Evolutionary conservation across 2,329 filamentous ascomycete species (phyloP), one percentile per base, ranked within the genome.

Genomic region (Xylariales sp.): DNA sequence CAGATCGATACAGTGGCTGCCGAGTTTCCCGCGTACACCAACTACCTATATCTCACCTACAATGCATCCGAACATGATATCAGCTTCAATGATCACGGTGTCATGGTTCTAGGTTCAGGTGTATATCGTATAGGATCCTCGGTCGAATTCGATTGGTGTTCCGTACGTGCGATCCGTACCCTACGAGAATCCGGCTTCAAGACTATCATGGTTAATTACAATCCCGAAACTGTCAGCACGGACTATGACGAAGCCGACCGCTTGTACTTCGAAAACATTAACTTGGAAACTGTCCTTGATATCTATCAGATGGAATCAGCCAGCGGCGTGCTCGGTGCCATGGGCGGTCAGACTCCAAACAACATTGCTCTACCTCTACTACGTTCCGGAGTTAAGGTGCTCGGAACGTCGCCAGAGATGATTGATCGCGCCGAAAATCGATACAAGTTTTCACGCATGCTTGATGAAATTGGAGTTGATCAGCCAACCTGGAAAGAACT

Each of bases 101-200:
- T 97, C 69, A 97, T 98, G 94, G 95, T 99, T 8, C 86, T 98
- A 36, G 95, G 95, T 14, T 97, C 94, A 39, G 95, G 95, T 80
- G 94, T 97, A 9, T 98, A 98, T 85, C 90, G 96, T 69, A 99
- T 99, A 72, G 96, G 96, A 72, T 97, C 94, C 0, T 97, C 95
- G 0, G 96, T 99, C 67, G 96, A 99, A 79, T 99, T 99, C 80
- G 96, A 99, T 81, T 99, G 96, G 96, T 98, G 96, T 80, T 97
- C 96, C 4, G 96, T 99, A 34, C 87, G 95, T 68, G 93, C 96
- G 5, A 97, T 98, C 70, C 90, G 95, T 70, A 98, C 96, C 1
- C 87, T 99, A 7, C 89, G 96, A 58, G 89, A 93, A 72, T 88
- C 90, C 68, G 92, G 92, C 2, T 89, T 91, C 84, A 98, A 98